Conservation (phyloP, 1,284 basidiomycete species). For the Leccinum pachyderme region DNA sequence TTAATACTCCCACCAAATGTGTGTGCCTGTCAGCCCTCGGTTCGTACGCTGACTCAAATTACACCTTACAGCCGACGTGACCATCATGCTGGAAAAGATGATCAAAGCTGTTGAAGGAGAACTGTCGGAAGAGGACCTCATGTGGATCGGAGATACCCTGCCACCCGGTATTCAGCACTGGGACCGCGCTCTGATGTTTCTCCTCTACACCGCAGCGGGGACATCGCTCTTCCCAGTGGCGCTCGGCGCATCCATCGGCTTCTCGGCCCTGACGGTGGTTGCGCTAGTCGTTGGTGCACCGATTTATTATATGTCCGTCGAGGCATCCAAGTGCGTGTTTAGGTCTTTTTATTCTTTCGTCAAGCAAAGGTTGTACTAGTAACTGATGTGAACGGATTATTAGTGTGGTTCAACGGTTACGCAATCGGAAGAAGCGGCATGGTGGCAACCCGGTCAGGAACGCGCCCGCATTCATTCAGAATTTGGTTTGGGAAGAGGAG, state of each 20-base stretch:
- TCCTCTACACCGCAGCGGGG: background rate
- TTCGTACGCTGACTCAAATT: background rate
- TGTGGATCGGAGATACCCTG: slow-evolving; percentile 15
- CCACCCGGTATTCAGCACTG: background rate
- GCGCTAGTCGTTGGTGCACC: background rate
- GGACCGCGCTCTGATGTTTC: background rate
- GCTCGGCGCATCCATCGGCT: background rate
- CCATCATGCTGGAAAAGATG: background rate
- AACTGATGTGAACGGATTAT: background rate
- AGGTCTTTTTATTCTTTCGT: too few relatives aligned
- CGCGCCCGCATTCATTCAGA: background rate
- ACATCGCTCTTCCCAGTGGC: background rate
- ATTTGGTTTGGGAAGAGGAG: background rate
- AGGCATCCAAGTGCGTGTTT: background rate
- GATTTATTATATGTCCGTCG: background rate
- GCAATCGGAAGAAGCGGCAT: background rate
- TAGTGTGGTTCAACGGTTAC: background rate
- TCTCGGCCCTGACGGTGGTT: background rate
- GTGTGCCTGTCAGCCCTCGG: background rate
- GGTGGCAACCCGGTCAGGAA: background rate
- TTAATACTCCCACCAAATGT: slow-evolving; percentile 25
- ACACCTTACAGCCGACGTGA: slow-evolving; percentile 15
- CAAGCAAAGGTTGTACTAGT: background rate
- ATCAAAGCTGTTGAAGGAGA: slow-evolving; percentile 19
- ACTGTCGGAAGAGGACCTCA: slow-evolving; percentile 13